Base-by-base conservation (phyloP, 148 eudicot genomes). In the Talinum fruticosum region DNA sequence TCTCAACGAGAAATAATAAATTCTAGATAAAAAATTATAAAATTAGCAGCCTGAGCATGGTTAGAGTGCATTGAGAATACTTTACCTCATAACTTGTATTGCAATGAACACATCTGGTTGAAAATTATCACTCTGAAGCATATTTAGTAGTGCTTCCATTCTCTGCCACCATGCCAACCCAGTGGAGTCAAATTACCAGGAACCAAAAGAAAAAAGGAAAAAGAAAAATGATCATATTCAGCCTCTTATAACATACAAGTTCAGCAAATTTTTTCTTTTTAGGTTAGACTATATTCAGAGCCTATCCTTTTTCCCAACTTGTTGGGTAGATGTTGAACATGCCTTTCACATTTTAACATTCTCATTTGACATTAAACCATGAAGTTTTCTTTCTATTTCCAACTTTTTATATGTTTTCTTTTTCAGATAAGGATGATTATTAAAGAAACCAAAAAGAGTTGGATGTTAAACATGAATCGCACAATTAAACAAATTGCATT, bases 21-120 rank as follows among this genome's bases (percentile, higher is more conserved):
- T n/a, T 36, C 7, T 30, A 44, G 19, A 41, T 57, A 6, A n/a
- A 23, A 49, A 28, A 67, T 33, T 3, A 13, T 5, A 47, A 45
- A 53, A 30, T 2, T 8, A 18, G 41, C 62, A 74, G 15, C 10
- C 7, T 6, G 12, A 49, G 47, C 41, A 34, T 54, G 49, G 64
- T 26, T 28, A 53, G 18, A 35, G 51, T n/a, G 54, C 23, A 24
- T 51, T 32, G 21, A 5, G 75, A 69, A 67, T n/a, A 34, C 32
- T 37, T 78, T 83, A 90, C 99, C 99, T 95, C 89, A 95, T 89
- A 51, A 86, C 78, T 76, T 95, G 97, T 84, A 91, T 75, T 34
- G 83, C 75, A 64, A 89, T 92, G 79, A 85, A 95, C 70, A 68
- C 84, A 91, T 95, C 99, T 66, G 90, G 90, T 76, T 3, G 21